A percentile compares a stretch with the other conserved stretches of the same genome.
Evolutionary conservation across 2,329 filamentous ascomycete species (phyloP).

Genomic region (Fusarium duplospermum): DNA sequence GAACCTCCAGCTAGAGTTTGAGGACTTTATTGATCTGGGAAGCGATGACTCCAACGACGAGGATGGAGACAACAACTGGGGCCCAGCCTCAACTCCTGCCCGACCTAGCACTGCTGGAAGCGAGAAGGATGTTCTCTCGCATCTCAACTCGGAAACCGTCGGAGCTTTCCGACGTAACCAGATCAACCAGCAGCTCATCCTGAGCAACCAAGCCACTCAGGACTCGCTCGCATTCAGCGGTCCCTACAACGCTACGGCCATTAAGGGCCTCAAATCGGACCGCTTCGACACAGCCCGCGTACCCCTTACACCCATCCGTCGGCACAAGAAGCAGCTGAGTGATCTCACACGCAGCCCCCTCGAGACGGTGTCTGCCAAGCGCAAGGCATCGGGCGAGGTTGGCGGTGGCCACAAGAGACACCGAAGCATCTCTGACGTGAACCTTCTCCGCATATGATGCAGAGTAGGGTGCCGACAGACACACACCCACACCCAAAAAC

Average conservation of each 20-base stretch:
- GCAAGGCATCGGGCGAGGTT: conserved; percentile 63
- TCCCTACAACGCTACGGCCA: conserved; percentile 69
- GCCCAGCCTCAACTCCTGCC: conserved; percentile 63
- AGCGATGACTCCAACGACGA: conserved; percentile 70
- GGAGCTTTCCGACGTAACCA: conserved; percentile 81
- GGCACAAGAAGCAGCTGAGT: conserved; percentile 62
- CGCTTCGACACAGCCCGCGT: conserved; percentile 73
- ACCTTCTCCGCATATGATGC: conserved; percentile 58
- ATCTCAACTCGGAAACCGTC: conserved; percentile 74
- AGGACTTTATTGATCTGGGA: conserved; percentile 79
- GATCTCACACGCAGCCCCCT: conserved; percentile 63
- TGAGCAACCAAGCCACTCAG: conserved; percentile 69
- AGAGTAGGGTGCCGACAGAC: conserved; percentile 14
- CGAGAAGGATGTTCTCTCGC: conserved; percentile 64
- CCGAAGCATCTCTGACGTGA: conserved; percentile 69
- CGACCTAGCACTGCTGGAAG: conserved; percentile 62
- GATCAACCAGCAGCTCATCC: conserved; percentile 70
- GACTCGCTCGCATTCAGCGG: conserved; percentile 73
- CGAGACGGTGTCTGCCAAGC: conserved; percentile 62
- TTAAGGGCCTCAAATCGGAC: conserved; percentile 73
- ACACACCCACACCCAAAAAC: conserved; percentile 47
- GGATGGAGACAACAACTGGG: conserved; percentile 62
- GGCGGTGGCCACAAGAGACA: conserved; percentile 64
- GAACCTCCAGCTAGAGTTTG: conserved; percentile 72
- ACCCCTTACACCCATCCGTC: conserved; percentile 75